phyloP scores from a whole-genome alignment of 768 basidiomycete genomes.

The Suillus lakei region DNA sequence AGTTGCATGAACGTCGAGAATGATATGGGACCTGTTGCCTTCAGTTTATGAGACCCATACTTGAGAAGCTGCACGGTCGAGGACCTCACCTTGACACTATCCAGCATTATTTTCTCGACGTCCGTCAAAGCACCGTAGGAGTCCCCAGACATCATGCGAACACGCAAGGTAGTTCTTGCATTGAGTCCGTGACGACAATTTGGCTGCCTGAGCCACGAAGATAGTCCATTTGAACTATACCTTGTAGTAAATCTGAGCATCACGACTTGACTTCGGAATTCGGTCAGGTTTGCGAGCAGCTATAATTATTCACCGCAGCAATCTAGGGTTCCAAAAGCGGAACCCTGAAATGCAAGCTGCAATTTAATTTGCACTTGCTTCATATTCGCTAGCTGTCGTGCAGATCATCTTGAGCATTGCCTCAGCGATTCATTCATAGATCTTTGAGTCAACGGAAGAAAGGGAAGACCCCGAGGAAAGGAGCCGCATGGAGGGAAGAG shows the following conservation, averaged over 20 bases:
- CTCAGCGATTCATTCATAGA: not conserved
- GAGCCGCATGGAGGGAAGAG: not conserved
- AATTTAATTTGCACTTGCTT: no score
- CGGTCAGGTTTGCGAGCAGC: not conserved
- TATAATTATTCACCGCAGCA: not conserved
- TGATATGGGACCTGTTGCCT: constrained; percentile 91
- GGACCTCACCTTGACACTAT: constrained; percentile 68
- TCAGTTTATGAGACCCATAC: not conserved
- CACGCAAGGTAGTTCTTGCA: not conserved
- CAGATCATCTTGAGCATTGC: not conserved
- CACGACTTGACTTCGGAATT: no score
- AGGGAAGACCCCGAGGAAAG: not conserved
- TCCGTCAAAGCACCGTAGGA: constrained; percentile 34
- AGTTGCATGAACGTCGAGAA: constrained; percentile 91
- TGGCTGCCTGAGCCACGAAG: constrained; percentile 14
- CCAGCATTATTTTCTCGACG: constrained; percentile 69
- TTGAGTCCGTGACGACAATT: constrained; percentile 4
- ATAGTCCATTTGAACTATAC: constrained; percentile 6
- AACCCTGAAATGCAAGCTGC: not conserved
- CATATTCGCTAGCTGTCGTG: no score
- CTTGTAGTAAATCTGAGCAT: constrained; percentile 14
- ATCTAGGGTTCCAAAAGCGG: not conserved
- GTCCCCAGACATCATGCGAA: constrained; percentile 3
- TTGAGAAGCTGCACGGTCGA: not conserved
- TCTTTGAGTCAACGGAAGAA: not conserved